Percentiles rank a stretch among this genome's conserved stretches.
Evolutionary conservation across 1,139 yeast genomes (phyloP).

Genomic region (Protomyces macrosporus): DNA sequence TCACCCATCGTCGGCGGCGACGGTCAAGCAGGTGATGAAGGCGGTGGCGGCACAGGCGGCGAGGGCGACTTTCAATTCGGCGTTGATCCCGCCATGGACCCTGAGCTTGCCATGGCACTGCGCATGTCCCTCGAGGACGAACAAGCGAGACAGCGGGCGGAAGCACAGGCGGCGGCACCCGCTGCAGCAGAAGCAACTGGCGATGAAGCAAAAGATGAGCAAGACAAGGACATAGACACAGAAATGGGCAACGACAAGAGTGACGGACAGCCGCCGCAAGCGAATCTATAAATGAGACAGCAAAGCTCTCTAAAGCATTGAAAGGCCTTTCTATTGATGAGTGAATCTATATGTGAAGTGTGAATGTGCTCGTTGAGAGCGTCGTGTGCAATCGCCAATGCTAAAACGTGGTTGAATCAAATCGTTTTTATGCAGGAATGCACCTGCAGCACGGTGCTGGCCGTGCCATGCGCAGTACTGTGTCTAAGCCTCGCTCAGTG

Average conservation of each 20-base stretch:
- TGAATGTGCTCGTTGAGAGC: background rate
- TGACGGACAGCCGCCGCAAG: background rate
- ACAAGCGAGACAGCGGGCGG: slow-evolving; percentile 53
- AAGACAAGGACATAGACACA: background rate
- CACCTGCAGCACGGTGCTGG: background rate
- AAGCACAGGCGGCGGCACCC: background rate
- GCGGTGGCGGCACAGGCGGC: slow-evolving; percentile 43
- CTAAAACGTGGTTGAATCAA: background rate
- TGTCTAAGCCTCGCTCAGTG: background rate
- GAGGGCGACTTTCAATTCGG: slow-evolving; percentile 55
- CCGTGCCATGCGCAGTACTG: too few species aligned
- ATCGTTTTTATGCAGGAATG: background rate
- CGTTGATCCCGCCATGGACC: slow-evolving; percentile 88
- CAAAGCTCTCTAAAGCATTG: background rate
- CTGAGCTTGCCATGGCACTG: slow-evolving; percentile 92
- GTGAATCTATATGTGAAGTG: too few species aligned
- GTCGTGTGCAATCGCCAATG: background rate
- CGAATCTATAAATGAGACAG: background rate
- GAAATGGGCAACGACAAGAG: background rate
- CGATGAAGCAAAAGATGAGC: background rate
- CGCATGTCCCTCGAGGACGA: slow-evolving; percentile 81
- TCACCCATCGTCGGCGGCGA: slow-evolving; percentile 62
- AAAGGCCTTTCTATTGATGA: too few species aligned
- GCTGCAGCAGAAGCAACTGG: background rate
- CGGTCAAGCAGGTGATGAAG: slow-evolving; percentile 46